A percentile compares a stretch with the other conserved stretches of the same genome.
Conservation (phyloP, 2,329 filamentous ascomycete species). For the Claviceps spartinae region DNA sequence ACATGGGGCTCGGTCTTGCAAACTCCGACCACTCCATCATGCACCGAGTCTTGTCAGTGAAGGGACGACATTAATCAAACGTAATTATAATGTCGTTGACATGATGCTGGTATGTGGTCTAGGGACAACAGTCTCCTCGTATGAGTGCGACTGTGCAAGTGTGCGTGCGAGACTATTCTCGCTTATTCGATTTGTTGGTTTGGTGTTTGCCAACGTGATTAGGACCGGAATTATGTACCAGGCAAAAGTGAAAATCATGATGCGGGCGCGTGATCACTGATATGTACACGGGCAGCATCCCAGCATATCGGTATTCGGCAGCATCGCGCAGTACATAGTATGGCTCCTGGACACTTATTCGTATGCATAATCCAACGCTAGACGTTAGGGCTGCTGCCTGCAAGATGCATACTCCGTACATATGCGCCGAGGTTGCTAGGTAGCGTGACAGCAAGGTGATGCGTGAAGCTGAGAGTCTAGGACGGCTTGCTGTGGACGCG, state of each 20-base stretch:
- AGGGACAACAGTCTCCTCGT: background rate
- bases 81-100: background rate
- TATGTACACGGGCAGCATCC: background rate
- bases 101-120: background rate
- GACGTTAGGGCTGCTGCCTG: background rate
- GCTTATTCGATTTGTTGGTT: slow-evolving; percentile 4
- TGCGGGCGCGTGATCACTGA: background rate
- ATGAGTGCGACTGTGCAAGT: slow-evolving; percentile 1
- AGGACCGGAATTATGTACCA: background rate
- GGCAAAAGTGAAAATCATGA: background rate
- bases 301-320: slow-evolving; percentile 2
- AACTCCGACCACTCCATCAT: background rate
- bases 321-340: background rate
- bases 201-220: background rate
- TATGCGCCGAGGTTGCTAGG: background rate
- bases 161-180: slow-evolving; percentile 2
- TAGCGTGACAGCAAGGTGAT: slow-evolving; percentile 5
- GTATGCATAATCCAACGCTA: slow-evolving; percentile 1
- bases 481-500: slow-evolving; percentile 4
- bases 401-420: background rate
- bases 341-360: background rate
- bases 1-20: background rate
- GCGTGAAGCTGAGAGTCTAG: background rate
- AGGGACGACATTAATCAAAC: background rate
- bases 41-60: background rate